These are phyloP conservation scores for Aspergillus sp. DNA, from an alignment of 2,329 filamentous ascomycete species.

Conservation along the genomic window DNA sequence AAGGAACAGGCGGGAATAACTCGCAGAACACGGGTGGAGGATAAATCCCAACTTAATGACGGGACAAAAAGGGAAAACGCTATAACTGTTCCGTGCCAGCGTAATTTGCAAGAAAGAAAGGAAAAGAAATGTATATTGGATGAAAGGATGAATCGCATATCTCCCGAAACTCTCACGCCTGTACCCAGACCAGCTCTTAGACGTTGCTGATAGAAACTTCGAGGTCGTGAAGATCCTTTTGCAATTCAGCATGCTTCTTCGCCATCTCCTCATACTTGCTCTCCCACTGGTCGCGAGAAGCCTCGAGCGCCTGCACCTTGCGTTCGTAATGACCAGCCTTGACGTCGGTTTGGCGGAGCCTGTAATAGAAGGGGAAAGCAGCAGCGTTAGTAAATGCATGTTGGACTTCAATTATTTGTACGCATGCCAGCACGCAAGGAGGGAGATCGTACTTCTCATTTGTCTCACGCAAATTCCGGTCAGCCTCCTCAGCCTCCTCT, in stretches of 20 bases:
- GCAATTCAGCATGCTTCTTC: constrained; percentile 72
- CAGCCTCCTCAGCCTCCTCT: constrained; percentile 93
- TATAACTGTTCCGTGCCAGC: constrained; percentile 8
- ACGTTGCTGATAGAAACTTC: constrained; percentile 89
- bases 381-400: constrained; percentile 11
- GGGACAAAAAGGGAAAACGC: constrained; percentile 10
- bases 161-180: constrained; percentile 20
- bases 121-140: constrained; percentile 9
- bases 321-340: constrained; percentile 99
- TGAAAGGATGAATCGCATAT: constrained; percentile 21
- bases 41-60: constrained; percentile 10
- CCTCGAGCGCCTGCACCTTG: constrained; percentile 95
- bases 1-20: background rate
- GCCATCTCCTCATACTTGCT: constrained; percentile 95
- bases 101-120: constrained; percentile 13
- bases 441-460: constrained; percentile 79
- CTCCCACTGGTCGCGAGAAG: constrained; percentile 89
- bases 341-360: constrained; percentile 97
- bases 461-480: constrained; percentile 91
- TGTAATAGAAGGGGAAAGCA: constrained; percentile 32
- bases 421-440: background rate
- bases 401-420: background rate
- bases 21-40: constrained; percentile 3
- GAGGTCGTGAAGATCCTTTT: constrained; percentile 89
- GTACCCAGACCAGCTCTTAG: constrained; percentile 45